A percentile compares a stretch with the other conserved stretches of the same genome.
Conservation (phyloP, 306 rosid species). For the Cucumis hystrix region DNA sequence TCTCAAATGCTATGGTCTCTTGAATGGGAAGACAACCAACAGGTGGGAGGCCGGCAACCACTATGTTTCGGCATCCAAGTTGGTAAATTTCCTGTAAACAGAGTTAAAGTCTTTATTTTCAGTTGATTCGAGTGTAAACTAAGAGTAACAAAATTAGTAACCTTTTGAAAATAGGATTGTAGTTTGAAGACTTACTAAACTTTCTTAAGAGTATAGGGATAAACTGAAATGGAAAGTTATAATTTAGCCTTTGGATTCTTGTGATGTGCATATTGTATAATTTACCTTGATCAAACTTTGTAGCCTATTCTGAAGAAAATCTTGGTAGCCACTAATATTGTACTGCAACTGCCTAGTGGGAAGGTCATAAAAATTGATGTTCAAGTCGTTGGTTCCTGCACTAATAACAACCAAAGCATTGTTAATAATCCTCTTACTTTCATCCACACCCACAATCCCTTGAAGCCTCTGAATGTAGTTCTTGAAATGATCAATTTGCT, state of each 20-base stretch:
- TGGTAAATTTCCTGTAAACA: constrained; percentile 9
- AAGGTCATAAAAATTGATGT: constrained; percentile 30
- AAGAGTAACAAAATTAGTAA: too few species aligned
- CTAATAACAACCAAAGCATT: constrained; percentile 33
- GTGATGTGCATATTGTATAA: not conserved
- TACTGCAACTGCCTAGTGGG: constrained; percentile 31
- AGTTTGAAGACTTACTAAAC: too few species aligned
- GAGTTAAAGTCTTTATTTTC: not conserved
- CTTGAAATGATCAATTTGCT: constrained; percentile 36
- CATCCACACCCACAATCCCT: not conserved
- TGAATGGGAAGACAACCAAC: constrained; percentile 38
- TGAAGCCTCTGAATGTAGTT: constrained; percentile 22
- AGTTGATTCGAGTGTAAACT: not conserved
- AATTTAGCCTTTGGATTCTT: not conserved
- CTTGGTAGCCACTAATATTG: constrained; percentile 33
- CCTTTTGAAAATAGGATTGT: too few species aligned
- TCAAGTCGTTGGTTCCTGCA: constrained; percentile 53
- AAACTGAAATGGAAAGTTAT: not conserved
- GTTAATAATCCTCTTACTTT: constrained; percentile 17
- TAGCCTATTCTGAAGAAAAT: constrained; percentile 31
- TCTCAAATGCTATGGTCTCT: constrained; percentile 16
- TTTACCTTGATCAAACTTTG: constrained; percentile 28
- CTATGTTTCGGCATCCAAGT: not conserved
- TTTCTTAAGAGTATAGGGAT: not conserved
- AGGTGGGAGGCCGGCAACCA: not conserved